Evolutionary conservation across 768 basidiomycete genomes (phyloP).

Genomic region (Russula dissimulans): DNA sequence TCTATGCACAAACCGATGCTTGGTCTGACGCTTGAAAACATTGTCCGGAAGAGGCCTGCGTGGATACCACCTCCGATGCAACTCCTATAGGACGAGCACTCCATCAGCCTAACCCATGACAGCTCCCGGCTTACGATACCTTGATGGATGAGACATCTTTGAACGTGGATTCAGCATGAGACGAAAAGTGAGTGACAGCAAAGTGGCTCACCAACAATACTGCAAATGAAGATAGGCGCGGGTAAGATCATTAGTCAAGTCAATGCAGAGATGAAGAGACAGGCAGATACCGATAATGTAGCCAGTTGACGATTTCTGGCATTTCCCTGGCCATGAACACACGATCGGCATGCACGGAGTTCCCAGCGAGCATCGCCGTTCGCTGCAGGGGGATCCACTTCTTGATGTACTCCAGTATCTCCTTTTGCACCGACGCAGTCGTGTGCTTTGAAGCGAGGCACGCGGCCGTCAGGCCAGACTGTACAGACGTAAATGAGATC

Average conservation of each 20-base stretch:
- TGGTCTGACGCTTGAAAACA: conserved; percentile 28
- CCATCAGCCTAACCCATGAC: background rate
- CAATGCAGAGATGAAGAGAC: background rate
- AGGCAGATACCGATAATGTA: conserved; percentile 61
- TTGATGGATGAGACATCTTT: conserved; percentile 81
- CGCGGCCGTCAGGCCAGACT: conserved; percentile 78
- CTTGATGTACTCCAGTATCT: conserved; percentile 70
- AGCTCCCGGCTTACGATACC: conserved; percentile 28
- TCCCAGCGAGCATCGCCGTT: conserved; percentile 73
- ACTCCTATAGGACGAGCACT: conserved; percentile 40
- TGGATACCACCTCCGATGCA: conserved; percentile 67
- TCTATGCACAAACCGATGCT: conserved; percentile 48
- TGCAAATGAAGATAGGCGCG: conserved; percentile 22
- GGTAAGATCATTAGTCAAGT: conserved; percentile 4
- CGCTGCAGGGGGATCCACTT: conserved; percentile 67
- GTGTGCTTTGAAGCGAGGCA: conserved; percentile 66
- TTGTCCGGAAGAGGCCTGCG: conserved; percentile 20
- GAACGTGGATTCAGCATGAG: background rate
- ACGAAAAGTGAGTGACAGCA: background rate
- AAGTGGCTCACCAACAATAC: conserved; percentile 55
- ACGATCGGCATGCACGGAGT: conserved; percentile 76
- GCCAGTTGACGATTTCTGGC: conserved; percentile 70
- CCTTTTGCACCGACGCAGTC: conserved; percentile 45
- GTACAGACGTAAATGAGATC: conserved; percentile 1
- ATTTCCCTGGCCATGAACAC: conserved; percentile 66